These are phyloP conservation scores for Symmetrospora coprosmae DNA, from an alignment of 768 basidiomycete genomes.

Conservation along the genomic window DNA sequence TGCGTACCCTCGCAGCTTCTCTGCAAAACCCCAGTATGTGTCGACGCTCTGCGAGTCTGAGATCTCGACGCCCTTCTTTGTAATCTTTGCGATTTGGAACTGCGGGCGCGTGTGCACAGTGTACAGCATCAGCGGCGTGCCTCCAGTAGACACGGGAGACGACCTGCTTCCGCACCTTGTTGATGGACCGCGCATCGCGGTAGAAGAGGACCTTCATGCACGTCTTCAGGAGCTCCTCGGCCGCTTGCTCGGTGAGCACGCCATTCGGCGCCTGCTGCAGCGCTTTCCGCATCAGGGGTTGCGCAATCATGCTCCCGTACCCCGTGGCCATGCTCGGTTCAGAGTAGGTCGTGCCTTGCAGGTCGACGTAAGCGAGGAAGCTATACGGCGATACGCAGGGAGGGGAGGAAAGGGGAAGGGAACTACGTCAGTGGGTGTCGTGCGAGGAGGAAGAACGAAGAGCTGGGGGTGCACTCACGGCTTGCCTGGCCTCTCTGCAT, in stretches of 20 bases:
- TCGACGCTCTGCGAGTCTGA: constrained; percentile 61
- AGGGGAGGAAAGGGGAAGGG: not conserved
- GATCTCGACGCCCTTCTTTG: constrained; percentile 57
- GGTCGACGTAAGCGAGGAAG: constrained; percentile 84
- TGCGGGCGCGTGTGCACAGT: constrained; percentile 35
- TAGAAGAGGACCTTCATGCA: constrained; percentile 91
- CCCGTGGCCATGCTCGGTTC: constrained; percentile 89
- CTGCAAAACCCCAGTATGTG: constrained; percentile 84
- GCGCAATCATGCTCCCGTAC: constrained; percentile 81
- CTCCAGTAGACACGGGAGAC: not conserved
- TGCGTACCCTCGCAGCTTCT: constrained; percentile 57
- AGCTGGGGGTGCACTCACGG: too few relatives aligned
- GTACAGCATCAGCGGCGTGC: not conserved
- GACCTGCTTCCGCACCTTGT: constrained; percentile 83
- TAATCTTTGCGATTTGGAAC: constrained; percentile 92
- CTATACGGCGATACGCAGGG: constrained; percentile 40
- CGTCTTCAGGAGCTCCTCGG: constrained; percentile 59
- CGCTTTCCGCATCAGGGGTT: constrained; percentile 76
- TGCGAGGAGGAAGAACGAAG: not conserved
- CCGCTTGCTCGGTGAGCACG: constrained; percentile 60
- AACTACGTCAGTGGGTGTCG: not conserved
- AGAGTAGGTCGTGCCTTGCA: constrained; percentile 89
- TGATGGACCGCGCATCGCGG: constrained; percentile 82
- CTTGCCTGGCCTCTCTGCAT: too few relatives aligned
- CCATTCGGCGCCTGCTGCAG: constrained; percentile 58